Percentiles rank a stretch among this genome's conserved stretches.
Evolutionary conservation across 1,139 yeast genomes (phyloP).

Genomic region (Taphrina wiesneri): DNA sequence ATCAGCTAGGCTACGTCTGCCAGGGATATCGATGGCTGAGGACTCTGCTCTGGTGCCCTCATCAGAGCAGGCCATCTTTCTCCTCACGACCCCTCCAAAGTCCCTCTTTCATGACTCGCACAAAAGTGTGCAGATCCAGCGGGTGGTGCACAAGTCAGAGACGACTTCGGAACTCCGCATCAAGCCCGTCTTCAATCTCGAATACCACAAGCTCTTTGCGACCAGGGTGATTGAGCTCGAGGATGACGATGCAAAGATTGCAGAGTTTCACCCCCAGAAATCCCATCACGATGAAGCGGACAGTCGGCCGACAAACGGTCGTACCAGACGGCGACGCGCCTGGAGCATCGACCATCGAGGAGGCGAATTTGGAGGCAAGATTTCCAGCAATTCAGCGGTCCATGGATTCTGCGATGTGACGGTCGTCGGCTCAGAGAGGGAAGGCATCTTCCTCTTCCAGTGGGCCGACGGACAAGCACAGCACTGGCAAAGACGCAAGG

Average conservation of each 20-base stretch:
- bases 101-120: slow-evolving; percentile 23
- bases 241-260: slow-evolving; percentile 21
- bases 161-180: slow-evolving; percentile 10
- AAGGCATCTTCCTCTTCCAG: slow-evolving; percentile 9
- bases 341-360: slow-evolving; percentile 6
- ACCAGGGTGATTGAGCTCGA: slow-evolving; percentile 29
- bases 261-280: slow-evolving; percentile 20
- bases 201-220: slow-evolving; percentile 8
- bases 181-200: slow-evolving; percentile 25
- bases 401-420: neutral
- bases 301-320: neutral
- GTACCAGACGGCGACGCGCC: slow-evolving; percentile 6
- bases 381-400: neutral
- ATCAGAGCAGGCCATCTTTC: slow-evolving; percentile 11
- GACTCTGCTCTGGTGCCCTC: slow-evolving; percentile 1
- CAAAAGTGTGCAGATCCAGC: slow-evolving; percentile 15
- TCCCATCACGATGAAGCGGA: neutral
- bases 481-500: slow-evolving; percentile 4
- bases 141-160: slow-evolving; percentile 4
- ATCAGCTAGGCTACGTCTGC: no score
- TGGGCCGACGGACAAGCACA: slow-evolving; percentile 10
- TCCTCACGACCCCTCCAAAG: slow-evolving; percentile 21
- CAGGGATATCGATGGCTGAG: neutral
- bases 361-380: slow-evolving; percentile 20
- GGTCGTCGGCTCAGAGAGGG: neutral